Evolutionary conservation across 176 grass and related monocot species (phyloP).

Genomic region (Raddia distichophylla): DNA sequence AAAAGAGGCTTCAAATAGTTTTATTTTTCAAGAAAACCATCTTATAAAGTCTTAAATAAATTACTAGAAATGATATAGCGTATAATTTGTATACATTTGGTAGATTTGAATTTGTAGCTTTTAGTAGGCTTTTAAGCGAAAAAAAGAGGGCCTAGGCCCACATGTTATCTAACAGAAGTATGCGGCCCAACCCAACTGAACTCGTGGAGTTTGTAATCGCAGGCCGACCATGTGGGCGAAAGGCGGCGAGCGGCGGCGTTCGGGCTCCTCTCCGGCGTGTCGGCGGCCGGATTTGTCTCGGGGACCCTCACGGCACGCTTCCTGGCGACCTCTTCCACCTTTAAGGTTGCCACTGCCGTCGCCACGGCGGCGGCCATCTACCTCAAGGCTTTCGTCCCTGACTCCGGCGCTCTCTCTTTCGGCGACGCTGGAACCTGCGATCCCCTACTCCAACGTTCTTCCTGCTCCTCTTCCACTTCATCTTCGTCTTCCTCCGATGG

Average conservation of each 20-base stretch:
- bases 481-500: slow-evolving; percentile 45
- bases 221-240: slow-evolving; percentile 77
- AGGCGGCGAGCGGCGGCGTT: slow-evolving; percentile 61
- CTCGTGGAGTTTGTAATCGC: not conserved
- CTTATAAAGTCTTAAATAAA: too few relatives aligned
- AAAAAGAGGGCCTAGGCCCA: not conserved
- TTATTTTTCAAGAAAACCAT: too few relatives aligned
- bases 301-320: slow-evolving; percentile 79
- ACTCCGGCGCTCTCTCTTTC: slow-evolving; percentile 47
- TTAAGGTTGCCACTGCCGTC: slow-evolving; percentile 71
- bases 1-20: too few relatives aligned
- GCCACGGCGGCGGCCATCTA: slow-evolving; percentile 55
- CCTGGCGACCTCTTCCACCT: slow-evolving; percentile 70
- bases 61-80: too few relatives aligned
- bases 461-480: slow-evolving; percentile 29
- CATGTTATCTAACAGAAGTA: not conserved
- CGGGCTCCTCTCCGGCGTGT: slow-evolving; percentile 71
- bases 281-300: slow-evolving; percentile 75
- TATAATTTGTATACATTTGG: too few relatives aligned
- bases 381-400: slow-evolving; percentile 64
- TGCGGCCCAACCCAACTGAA: not conserved
- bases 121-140: too few relatives aligned
- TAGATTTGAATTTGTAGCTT: too few relatives aligned
- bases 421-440: slow-evolving; percentile 50
- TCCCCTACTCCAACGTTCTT: slow-evolving; percentile 48